Evolutionary conservation across 352 stramenopile genomes (phyloP), one percentile per base, ranked within the genome.

Genomic region (Phytopythium montanum): DNA sequence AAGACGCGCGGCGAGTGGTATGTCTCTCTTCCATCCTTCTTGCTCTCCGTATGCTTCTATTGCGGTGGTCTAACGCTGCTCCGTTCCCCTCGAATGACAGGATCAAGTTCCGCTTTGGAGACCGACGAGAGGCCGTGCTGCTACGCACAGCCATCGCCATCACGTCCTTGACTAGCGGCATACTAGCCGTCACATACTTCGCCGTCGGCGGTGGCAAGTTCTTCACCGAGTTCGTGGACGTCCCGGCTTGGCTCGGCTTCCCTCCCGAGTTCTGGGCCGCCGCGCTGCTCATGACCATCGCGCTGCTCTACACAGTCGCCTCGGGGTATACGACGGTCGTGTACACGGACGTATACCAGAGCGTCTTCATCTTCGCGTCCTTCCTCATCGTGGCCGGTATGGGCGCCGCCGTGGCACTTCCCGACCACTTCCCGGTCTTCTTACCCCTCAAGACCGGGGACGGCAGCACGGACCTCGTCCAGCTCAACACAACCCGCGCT

Each of bases 331-430:
- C 81, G 38, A 88, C 83, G 2, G 79, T 90, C 34, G 83, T 92
- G 51, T 90, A 87, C 75, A 92, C 83, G 26, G 83, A 92, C 39
- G 81, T 92, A 31, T 92, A 92, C 59, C 83, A 92, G 68, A 90
- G 80, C 38, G 26, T 90, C 26, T 92, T 92, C 56, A 91, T 92
- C 65, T 92, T 90, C 61, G 66, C 72, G 44, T 90, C 83, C 4
- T 92, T 92, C 54, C 48, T 78, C 21, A 76, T 88, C 53, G 79
- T 93, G 10, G 76, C 66, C 3, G 54, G 69, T 9, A 81, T 88
- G 73, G 81, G 81, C 14, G 70, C 87, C n/a, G 68, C 73, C 55
- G 62, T 82, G 10, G 68, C 80, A 3, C 58, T 93, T 7, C 84
- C 84, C 3, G 60, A 72, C 0, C 56, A 64, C 0, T 91, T 93